Evolutionary conservation across 202 grass and related monocot genomes (phyloP).

Genomic region (Panicum virgatum): DNA sequence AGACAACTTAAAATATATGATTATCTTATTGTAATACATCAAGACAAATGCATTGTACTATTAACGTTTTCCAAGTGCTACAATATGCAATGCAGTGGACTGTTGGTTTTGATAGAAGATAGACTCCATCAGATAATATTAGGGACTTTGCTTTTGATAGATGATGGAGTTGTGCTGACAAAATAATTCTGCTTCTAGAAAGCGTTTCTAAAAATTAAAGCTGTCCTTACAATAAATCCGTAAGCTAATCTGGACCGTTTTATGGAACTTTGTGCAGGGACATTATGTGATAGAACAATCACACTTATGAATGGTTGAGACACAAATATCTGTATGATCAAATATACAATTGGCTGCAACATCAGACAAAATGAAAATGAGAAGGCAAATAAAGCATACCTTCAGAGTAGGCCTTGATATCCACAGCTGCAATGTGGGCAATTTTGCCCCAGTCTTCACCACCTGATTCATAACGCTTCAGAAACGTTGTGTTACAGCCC

Average conservation of each 20-base stretch:
- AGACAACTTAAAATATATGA: background rate
- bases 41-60: background rate
- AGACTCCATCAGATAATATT: background rate
- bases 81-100: background rate
- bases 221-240: too few relatives aligned
- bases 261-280: background rate
- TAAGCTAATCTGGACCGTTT: background rate
- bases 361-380: background rate
- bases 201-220: too few relatives aligned
- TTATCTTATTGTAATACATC: background rate
- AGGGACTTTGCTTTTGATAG: background rate
- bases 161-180: background rate
- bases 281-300: background rate
- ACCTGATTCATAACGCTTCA: slow-evolving; percentile 24
- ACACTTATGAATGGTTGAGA: background rate
- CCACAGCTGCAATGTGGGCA: background rate
- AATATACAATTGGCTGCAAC: background rate
- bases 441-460: slow-evolving; percentile 31
- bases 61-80: too few relatives aligned
- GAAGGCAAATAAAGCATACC: background rate
- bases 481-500: slow-evolving; percentile 33
- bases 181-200: background rate
- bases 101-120: background rate
- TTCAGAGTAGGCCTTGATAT: slow-evolving; percentile 23
- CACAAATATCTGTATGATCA: background rate